These are phyloP conservation scores for Venturia asperata DNA, from an alignment of 2,329 filamentous ascomycete genomes.

Conservation along the genomic window DNA sequence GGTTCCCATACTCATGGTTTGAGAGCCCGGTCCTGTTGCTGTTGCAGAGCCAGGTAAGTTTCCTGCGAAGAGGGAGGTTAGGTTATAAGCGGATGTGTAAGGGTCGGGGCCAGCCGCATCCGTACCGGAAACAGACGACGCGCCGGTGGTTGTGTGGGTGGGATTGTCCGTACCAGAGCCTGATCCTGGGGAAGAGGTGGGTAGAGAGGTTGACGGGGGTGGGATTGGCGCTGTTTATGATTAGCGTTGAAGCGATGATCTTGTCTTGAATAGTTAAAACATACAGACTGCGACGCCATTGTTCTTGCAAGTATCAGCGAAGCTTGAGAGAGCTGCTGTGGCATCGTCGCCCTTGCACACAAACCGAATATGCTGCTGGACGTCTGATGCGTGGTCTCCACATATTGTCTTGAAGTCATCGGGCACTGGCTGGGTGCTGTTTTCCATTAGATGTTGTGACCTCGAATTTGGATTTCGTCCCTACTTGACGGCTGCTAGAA, in stretches of 20 bases:
- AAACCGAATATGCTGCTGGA: constrained; percentile 11
- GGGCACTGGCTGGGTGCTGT: constrained; percentile 1
- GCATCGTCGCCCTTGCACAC: constrained; percentile 12
- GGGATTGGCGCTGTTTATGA: not conserved
- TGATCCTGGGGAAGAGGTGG: not conserved
- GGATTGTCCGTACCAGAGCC: not conserved
- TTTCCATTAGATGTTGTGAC: not conserved
- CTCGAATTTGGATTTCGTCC: not conserved
- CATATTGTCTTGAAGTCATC: constrained; percentile 14
- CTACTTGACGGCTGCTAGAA: constrained; percentile 16
- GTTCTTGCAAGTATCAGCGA: constrained; percentile 15
- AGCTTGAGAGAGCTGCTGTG: not conserved
- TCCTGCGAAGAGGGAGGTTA: constrained; percentile 3
- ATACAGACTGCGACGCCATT: constrained; percentile 12
- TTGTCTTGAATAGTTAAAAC: not conserved
- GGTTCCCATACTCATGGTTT: not conserved
- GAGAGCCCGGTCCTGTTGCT: not conserved
- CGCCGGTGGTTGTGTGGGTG: not conserved
- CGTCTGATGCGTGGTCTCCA: not conserved
- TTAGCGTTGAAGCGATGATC: not conserved
- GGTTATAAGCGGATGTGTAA: constrained; percentile 1
- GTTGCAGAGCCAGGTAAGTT: not conserved
- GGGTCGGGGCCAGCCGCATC: not conserved
- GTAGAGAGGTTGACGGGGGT: not conserved
- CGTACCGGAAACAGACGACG: not conserved